Evolutionary conservation across 2,329 filamentous ascomycete species (phyloP).

Genomic region (Colletotrichum tamarilloi): DNA sequence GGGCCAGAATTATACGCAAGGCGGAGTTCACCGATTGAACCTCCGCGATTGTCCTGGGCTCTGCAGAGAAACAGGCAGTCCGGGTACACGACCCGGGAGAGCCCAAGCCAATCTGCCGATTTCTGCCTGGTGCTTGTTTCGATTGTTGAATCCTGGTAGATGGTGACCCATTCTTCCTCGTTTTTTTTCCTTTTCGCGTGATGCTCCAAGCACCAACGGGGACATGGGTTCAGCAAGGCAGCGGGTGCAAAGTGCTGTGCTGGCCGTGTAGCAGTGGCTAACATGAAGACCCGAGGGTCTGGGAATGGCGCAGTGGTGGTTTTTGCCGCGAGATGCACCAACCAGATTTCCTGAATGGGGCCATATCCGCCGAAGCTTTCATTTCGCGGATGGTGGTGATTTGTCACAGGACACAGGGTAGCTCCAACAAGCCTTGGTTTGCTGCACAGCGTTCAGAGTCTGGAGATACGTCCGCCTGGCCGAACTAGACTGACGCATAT

Average conservation of each 20-base stretch:
- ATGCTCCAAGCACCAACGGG: neutral
- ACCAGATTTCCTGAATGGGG: constrained; percentile 29
- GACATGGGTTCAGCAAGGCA: neutral
- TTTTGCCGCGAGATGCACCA: constrained; percentile 34
- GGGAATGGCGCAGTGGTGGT: constrained; percentile 18
- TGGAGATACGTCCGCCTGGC: constrained; percentile 6
- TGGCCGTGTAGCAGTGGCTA: constrained; percentile 1
- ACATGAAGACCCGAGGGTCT: constrained; percentile 17
- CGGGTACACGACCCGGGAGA: neutral
- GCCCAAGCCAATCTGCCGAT: neutral
- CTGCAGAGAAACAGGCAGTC: neutral
- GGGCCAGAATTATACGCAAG: neutral
- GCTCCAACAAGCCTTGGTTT: constrained; percentile 17
- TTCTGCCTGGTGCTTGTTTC: neutral
- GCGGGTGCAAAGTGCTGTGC: neutral
- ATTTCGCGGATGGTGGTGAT: constrained; percentile 21
- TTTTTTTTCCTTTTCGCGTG: neutral
- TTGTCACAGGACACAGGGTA: constrained; percentile 19
- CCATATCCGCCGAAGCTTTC: constrained; percentile 10
- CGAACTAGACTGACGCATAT: neutral
- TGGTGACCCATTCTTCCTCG: neutral
- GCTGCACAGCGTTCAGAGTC: constrained; percentile 18
- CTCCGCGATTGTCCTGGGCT: neutral
- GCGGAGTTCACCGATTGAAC: neutral
- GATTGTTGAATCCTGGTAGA: neutral